Evolutionary conservation across 1,139 yeast species (phyloP), one percentile per base, ranked within the genome.

Genomic region (Candida labiduridarum): DNA sequence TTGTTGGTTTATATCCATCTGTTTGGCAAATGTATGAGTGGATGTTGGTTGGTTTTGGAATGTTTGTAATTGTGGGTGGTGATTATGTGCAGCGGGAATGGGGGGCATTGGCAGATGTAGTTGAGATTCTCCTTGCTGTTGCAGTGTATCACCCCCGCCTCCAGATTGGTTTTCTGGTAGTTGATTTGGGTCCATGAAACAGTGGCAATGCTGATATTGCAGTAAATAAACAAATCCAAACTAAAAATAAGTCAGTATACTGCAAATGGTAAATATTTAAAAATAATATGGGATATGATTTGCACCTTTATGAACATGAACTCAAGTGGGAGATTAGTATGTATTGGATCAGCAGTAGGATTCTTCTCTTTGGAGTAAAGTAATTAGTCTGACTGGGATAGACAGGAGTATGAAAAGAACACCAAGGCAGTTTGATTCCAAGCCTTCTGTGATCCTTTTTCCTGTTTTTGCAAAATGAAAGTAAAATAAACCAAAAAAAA

Each of bases 61-160:
- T 7, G 42, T 44, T 14, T 42, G 49, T 19, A 34, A 31, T 43
- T 34, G 45, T 25, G 40, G 33, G 18, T 15, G 36, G 19, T 33
- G 45, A 8, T 29, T 9, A 38, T 27, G 27, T 15, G 38, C 12
- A 34, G 50, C 16, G 33, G 45, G 41, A 15, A 29, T 11, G 15
- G 39, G 43, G 2, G 40, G 45, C 27, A 48, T 34, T 27, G 34
- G 39, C 27, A 34, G 45, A 29, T 48, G 48, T 30, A 34, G 43
- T 33, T 57, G 56, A 36, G 54, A 59, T 15, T 47, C 31, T 12
- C 44, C 56, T 15, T 41, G 45, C 42, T 46, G 51, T n/a, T 34
- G 39, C 14, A 36, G 40, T 27, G 39, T 33, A 25, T 38, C 43
- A 18, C 29, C 39, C 15, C 14, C 36, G 16, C 42, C 34, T 34